phyloP scores from a whole-genome alignment of 2,329 filamentous ascomycete genomes.

The Colletotrichum liriopes region DNA sequence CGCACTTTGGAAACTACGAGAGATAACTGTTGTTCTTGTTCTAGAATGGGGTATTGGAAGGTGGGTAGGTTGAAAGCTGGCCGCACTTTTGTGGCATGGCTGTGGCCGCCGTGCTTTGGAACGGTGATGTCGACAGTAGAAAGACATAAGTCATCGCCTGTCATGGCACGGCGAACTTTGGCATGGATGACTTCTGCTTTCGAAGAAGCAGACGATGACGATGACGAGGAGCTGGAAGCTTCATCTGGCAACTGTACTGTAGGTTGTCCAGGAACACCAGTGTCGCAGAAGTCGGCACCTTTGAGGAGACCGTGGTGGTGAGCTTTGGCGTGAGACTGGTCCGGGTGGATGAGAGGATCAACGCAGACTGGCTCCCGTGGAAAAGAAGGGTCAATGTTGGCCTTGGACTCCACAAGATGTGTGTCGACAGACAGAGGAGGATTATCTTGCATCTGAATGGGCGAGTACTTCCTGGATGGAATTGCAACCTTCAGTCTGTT shows the following conservation, averaged over 20 bases:
- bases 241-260: conserved; percentile 17
- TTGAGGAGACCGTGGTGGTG: conserved; percentile 44
- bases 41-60: conserved; percentile 24
- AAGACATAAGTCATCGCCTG: conserved; percentile 39
- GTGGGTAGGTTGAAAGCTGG: conserved; percentile 46
- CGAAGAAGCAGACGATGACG: conserved; percentile 42
- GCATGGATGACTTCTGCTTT: conserved; percentile 43
- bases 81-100: conserved; percentile 47
- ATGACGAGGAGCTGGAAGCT: conserved; percentile 4
- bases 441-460: not conserved
- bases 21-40: conserved; percentile 25
- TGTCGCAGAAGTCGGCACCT: conserved; percentile 45
- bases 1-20: conserved; percentile 45
- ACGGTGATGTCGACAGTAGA: conserved; percentile 37
- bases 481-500: conserved; percentile 4
- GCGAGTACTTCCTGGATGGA: conserved; percentile 21
- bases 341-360: conserved; percentile 40
- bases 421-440: not conserved
- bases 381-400: not conserved
- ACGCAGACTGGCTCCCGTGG: conserved; percentile 33
- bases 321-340: conserved; percentile 33
- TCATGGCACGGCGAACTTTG: conserved; percentile 43
- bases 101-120: conserved; percentile 45
- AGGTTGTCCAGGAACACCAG: conserved; percentile 40
- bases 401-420: not conserved